phyloP scores from a whole-genome alignment of 2,329 filamentous ascomycete genomes.

The Apiospora phragmitis region DNA sequence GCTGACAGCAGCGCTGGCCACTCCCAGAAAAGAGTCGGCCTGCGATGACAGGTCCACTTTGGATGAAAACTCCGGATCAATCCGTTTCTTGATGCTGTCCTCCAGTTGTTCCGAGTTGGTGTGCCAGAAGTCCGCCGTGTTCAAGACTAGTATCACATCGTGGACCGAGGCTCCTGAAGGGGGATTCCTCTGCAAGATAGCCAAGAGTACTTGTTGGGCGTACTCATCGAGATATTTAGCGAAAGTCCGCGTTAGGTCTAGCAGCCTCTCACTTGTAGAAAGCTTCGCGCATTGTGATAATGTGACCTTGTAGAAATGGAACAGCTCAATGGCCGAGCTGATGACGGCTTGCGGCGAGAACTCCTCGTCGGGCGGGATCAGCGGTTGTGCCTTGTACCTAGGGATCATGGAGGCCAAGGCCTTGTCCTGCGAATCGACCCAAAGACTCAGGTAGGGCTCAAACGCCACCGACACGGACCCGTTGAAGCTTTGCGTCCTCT shows the following conservation, averaged over 20 bases:
- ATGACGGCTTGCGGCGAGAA: constrained; percentile 90
- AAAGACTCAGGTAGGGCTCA: constrained; percentile 93
- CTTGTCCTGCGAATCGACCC: constrained; percentile 95
- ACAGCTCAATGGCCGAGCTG: constrained; percentile 90
- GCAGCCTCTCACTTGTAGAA: constrained; percentile 82
- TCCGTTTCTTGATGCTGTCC: constrained; percentile 88
- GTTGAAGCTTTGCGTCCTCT: constrained; percentile 75
- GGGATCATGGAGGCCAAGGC: constrained; percentile 83
- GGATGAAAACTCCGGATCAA: constrained; percentile 74
- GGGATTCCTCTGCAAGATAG: constrained; percentile 62
- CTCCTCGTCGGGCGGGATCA: constrained; percentile 83
- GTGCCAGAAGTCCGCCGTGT: constrained; percentile 98
- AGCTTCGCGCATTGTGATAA: constrained; percentile 94
- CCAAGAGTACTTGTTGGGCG: constrained; percentile 85
- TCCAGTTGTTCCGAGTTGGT: constrained; percentile 90
- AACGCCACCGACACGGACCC: constrained; percentile 95
- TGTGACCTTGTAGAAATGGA: constrained; percentile 93
- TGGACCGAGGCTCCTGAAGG: constrained; percentile 60
- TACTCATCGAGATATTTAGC: constrained; percentile 96
- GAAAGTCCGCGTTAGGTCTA: constrained; percentile 82
- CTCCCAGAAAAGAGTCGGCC: constrained; percentile 92
- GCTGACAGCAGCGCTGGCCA: constrained; percentile 84
- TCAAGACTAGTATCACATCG: constrained; percentile 82
- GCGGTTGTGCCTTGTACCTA: constrained; percentile 78
- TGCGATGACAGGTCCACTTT: constrained; percentile 89